These are phyloP conservation scores for Didymella lethalis DNA, from an alignment of 2,329 filamentous ascomycete genomes.

Conservation along the genomic window DNA sequence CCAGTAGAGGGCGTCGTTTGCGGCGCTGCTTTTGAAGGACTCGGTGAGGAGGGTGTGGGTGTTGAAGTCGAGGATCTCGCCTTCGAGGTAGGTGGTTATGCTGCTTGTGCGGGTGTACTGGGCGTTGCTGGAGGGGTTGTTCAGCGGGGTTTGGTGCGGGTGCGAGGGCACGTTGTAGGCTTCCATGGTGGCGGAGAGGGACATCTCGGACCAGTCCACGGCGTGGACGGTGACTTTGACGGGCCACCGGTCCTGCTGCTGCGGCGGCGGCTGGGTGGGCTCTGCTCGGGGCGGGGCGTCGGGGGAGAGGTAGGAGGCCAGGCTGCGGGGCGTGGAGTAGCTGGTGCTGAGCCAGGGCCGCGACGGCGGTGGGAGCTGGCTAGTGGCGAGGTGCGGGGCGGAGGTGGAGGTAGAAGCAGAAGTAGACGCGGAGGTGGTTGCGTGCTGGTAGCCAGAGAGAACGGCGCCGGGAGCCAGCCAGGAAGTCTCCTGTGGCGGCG, in stretches of 20 bases:
- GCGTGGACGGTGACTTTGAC: conserved; percentile 71
- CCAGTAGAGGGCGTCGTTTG: conserved; percentile 59
- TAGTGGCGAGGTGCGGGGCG: conserved; percentile 11
- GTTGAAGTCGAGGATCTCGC: conserved; percentile 70
- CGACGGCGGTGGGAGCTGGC: conserved; percentile 38
- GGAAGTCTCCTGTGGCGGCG: conserved; percentile 63
- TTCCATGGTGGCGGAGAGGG: conserved; percentile 72
- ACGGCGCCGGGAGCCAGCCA: conserved; percentile 69
- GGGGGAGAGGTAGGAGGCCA: conserved; percentile 26
- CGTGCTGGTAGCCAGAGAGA: conserved; percentile 69
- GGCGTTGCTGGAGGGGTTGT: conserved; percentile 18
- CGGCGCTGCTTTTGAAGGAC: conserved; percentile 55
- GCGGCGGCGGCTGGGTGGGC: conserved; percentile 16
- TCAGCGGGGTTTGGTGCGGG: conserved; percentile 39
- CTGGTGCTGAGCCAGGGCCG: conserved; percentile 52
- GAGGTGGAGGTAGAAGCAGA: conserved; percentile 32
- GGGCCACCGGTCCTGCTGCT: conserved; percentile 69
- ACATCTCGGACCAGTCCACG: conserved; percentile 68
- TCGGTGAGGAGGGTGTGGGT: conserved; percentile 62
- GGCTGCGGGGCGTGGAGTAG: conserved; percentile 40
- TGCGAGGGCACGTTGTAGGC: conserved; percentile 70
- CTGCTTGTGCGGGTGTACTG: conserved; percentile 49
- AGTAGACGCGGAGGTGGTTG: conserved; percentile 47
- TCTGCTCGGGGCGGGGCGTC: conserved; percentile 23
- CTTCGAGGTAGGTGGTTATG: conserved; percentile 72